Evolutionary conservation across 73 alveolate species (phyloP).

Genomic region (Paraurostyla sp.): DNA sequence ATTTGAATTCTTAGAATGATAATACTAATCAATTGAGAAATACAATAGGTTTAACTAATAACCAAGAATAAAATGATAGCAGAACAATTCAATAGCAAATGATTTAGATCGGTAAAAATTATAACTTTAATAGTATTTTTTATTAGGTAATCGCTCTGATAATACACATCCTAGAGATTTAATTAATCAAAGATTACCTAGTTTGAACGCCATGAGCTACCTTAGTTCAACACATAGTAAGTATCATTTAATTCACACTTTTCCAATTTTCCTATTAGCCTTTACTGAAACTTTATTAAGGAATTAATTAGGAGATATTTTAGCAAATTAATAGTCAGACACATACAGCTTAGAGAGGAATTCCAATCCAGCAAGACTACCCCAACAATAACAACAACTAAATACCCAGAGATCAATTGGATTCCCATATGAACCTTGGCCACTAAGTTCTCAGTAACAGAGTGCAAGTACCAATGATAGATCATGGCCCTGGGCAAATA

Average conservation of each 20-base stretch:
- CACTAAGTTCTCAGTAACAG: too few species aligned
- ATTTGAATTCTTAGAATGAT: background rate
- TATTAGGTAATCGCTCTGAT: too few species aligned
- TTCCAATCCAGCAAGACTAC: background rate
- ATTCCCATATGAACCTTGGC: too few species aligned
- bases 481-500: too few species aligned
- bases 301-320: conserved; percentile 37
- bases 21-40: background rate
- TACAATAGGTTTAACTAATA: background rate
- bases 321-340: background rate
- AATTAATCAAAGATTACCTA: background rate
- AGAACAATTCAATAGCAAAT: too few species aligned
- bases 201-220: background rate
- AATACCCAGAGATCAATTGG: too few species aligned
- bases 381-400: background rate
- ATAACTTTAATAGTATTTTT: too few species aligned
- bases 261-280: background rate
- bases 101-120: too few species aligned
- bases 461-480: too few species aligned
- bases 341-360: background rate
- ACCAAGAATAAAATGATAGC: too few species aligned
- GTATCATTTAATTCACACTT: background rate
- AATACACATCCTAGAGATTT: background rate
- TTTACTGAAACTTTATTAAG: background rate
- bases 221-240: background rate